phyloP scores from a whole-genome alignment of 345 rosid genomes.

The Brassica juncea region DNA sequence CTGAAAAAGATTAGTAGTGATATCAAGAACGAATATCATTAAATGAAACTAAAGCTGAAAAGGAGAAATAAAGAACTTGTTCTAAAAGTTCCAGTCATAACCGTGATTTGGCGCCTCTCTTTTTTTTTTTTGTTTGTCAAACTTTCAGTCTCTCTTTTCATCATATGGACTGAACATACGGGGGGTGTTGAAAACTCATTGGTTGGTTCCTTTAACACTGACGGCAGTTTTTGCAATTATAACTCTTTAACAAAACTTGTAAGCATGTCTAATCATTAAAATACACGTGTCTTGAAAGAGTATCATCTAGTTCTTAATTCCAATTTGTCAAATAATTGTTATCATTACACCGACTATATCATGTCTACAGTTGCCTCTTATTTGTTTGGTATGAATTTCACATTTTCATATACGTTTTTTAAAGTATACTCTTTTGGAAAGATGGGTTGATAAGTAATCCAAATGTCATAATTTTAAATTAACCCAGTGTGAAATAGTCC shows the following conservation, averaged over 20 bases:
- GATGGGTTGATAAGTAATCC: neutral
- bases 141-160: constrained; percentile 17
- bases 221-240: constrained; percentile 27
- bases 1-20: neutral
- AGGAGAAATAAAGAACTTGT: neutral
- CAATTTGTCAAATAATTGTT: neutral
- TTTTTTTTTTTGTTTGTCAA: neutral
- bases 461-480: neutral
- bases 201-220: constrained; percentile 29
- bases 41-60: constrained; percentile 27
- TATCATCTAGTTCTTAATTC: neutral
- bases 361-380: neutral
- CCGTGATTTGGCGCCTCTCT: neutral
- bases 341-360: constrained; percentile 19
- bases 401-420: neutral
- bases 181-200: constrained; percentile 23
- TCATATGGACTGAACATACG: constrained; percentile 3
- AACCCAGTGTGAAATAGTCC: neutral
- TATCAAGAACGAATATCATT: neutral
- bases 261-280: constrained; percentile 14
- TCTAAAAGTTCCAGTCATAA: neutral
- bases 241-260: neutral
- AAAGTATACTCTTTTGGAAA: neutral
- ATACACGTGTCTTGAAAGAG: constrained; percentile 19
- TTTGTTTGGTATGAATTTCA: neutral